Conservation (phyloP, 164 flowering plant genomes). For the Stephania cephalantha region DNA sequence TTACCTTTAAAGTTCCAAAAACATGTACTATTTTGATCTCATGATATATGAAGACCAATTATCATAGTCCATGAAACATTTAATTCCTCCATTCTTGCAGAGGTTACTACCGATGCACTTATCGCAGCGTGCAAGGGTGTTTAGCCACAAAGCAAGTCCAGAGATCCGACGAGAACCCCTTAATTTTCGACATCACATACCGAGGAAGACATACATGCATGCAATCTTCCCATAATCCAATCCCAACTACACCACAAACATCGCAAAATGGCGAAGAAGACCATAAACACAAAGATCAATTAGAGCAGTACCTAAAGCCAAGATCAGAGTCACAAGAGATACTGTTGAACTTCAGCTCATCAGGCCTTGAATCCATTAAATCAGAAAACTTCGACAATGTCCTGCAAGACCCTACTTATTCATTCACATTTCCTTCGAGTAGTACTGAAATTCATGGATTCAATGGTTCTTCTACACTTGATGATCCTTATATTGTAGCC, state of each 20-base stretch:
- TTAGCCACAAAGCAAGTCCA: constrained; percentile 93
- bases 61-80: too few relatives aligned
- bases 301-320: constrained; percentile 8
- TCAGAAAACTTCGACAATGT: constrained; percentile 27
- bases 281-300: constrained; percentile 10
- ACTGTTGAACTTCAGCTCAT: constrained; percentile 21
- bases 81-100: constrained; percentile 32
- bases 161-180: constrained; percentile 72
- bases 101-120: constrained; percentile 88
- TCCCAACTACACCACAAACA: neutral
- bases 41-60: too few relatives aligned
- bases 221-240: constrained; percentile 17
- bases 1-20: too few relatives aligned
- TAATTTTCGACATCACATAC: constrained; percentile 71
- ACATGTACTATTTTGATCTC: too few relatives aligned
- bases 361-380: constrained; percentile 23
- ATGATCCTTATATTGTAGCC: constrained; percentile 16
- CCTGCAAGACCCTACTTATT: constrained; percentile 16
- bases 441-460: neutral
- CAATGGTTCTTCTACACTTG: neutral
- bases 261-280: neutral
- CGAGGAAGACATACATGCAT: constrained; percentile 65
- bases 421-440: constrained; percentile 25
- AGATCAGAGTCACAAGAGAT: constrained; percentile 13
- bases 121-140: constrained; percentile 56